Percentiles rank a stretch among this genome's conserved stretches.
Evolutionary conservation across 352 stramenopile genomes (phyloP).

Genomic region (Blastocystis sp.): DNA sequence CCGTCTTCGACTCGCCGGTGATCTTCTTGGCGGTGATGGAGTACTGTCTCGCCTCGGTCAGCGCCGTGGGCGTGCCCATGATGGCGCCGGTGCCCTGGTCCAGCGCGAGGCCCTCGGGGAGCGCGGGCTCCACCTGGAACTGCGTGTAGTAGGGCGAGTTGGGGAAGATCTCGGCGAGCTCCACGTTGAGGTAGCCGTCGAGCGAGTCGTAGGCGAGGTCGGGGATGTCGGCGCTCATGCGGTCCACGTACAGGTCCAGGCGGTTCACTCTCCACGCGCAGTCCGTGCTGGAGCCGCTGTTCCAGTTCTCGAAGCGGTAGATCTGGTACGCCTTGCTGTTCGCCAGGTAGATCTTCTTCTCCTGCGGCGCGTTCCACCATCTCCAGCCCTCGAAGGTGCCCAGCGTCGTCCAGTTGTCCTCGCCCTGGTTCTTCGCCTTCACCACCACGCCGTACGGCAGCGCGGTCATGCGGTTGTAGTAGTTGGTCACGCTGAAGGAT

Average conservation of each 20-base stretch:
- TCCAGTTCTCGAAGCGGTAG: neutral
- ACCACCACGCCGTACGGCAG: neutral
- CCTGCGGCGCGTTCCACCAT: conserved; percentile 25
- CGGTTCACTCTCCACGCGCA: conserved; percentile 6
- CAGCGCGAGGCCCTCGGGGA: conserved; percentile 3
- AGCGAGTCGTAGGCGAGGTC: neutral
- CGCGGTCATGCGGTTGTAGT: neutral
- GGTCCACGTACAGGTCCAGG: neutral
- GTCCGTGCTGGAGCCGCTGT: neutral
- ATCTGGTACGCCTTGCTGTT: neutral
- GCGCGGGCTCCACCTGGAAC: conserved; percentile 22
- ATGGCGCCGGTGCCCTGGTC: conserved; percentile 45
- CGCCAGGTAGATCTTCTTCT: conserved; percentile 20
- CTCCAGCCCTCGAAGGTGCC: conserved; percentile 22
- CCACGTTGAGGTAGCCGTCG: conserved; percentile 18
- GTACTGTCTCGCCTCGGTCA: neutral
- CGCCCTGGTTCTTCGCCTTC: neutral
- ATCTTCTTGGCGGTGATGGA: conserved; percentile 53
- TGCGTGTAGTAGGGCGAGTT: neutral
- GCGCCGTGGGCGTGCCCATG: conserved; percentile 7
- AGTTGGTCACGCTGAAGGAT: neutral
- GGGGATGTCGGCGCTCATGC: neutral
- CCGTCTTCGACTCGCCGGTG: neutral
- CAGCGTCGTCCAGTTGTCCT: neutral
- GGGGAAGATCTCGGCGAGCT: conserved; percentile 65